Conservation (phyloP, 495 filamentous ascomycete genomes). For the Daldinia childiae region DNA sequence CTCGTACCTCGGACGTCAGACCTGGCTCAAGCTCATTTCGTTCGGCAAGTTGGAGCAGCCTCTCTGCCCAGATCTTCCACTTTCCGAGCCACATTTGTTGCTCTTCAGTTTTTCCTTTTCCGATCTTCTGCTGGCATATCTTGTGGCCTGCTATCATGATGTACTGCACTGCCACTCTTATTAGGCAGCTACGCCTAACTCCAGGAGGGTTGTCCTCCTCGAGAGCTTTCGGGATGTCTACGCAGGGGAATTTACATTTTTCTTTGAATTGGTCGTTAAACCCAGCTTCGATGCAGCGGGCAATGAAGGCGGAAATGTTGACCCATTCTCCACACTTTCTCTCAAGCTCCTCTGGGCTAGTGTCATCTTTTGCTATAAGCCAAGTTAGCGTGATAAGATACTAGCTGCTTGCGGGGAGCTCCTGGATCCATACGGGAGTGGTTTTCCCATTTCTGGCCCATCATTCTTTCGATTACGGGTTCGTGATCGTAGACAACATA, state of each 20-base stretch:
- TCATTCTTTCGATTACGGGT: neutral
- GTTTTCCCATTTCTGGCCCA: conserved; percentile 1
- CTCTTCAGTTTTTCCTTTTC: neutral
- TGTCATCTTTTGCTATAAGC: conserved; percentile 1
- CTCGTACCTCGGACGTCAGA: conserved; percentile 4
- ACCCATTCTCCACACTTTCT: neutral
- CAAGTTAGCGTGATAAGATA: neutral
- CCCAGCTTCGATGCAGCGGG: conserved; percentile 1
- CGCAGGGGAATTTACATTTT: neutral
- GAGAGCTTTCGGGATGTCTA: conserved; percentile 9
- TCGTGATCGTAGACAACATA: neutral
- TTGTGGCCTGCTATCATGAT: conserved; percentile 6
- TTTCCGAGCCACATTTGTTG: neutral
- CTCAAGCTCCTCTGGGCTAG: neutral
- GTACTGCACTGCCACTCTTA: conserved; percentile 14
- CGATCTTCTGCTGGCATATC: conserved; percentile 6
- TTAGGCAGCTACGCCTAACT: conserved; percentile 1
- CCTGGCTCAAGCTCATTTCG: neutral
- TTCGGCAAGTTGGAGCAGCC: neutral
- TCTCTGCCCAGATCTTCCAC: conserved; percentile 15
- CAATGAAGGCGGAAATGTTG: conserved; percentile 12
- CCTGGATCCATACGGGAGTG: neutral
- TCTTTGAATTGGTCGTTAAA: neutral
- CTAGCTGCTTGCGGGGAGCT: neutral
- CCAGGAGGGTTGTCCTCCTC: conserved; percentile 1